Evolutionary conservation across 768 basidiomycete genomes (phyloP), one percentile per base, ranked within the genome.

Genomic region (Omphalotus guepiniiformis): DNA sequence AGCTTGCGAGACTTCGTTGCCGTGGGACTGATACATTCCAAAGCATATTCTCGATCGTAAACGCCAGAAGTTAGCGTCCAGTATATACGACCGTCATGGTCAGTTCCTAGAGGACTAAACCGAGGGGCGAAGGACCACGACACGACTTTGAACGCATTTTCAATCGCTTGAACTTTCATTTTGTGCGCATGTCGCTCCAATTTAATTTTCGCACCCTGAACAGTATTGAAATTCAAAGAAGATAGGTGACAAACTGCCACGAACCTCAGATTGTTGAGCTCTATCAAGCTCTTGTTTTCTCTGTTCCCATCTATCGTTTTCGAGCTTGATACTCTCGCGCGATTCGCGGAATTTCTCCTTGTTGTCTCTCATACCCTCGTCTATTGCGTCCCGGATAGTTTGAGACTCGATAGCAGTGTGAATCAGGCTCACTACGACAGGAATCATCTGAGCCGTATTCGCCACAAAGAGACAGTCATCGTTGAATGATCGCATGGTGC

Each of bases 21-120:
- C 16, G 39, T 55, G 23, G 55, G 54, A 15, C 53, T 50, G 8
- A 59, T 30, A 42, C 70, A 72, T 39, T 73, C 70, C 54, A 62
- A 48, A 42, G 75, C 70, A 63, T 73, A 48, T 57, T 85, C 80
- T 21, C 76, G 69, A 59, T 89, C 85, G 12, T 65, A 61, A 38
- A 71, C 55, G 16, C 82, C 75, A 4, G 87, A 82, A 0, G 80
- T 77, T 22, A 87, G 64, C 8, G 75, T 77, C 69, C 82, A 88
- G 59, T 87, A 92, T 16, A 71, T 55, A 16, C 87, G 76, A 9
- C 85, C 84, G 6, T 83, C 84, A 12, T 61, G 50, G 56, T 91
- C 89, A 22, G 64, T 70, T n/a, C 89, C 89, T n/a, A 89, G 67
- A 1, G 78, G 69, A 6, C 65, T 61, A 53, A 82, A 80, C 15